Conservation (phyloP, 352 stramenopile species). For the Pythium sp. region DNA sequence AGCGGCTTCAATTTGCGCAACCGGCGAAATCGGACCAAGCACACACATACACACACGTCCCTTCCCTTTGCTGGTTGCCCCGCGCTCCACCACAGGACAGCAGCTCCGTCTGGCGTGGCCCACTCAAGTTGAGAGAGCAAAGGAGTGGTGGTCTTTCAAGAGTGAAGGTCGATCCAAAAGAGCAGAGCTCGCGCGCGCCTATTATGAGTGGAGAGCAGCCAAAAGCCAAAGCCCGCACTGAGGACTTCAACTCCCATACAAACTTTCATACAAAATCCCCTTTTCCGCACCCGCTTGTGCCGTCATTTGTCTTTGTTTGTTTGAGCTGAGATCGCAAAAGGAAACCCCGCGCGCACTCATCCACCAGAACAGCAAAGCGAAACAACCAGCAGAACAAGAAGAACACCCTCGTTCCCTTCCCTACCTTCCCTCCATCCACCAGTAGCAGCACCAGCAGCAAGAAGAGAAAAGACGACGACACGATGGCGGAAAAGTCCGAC, state of each 20-base stretch:
- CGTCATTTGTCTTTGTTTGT: not conserved
- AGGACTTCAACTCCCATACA: conserved; percentile 12
- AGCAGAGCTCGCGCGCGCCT: not conserved
- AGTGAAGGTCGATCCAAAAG: too few species aligned
- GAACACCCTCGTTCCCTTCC: not conserved
- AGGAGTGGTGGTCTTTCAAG: too few species aligned
- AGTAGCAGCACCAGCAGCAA: not conserved
- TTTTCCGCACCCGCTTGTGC: not conserved
- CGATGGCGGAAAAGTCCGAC: conserved; percentile 68
- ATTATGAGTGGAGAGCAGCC: conserved; percentile 12
- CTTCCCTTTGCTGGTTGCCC: not conserved
- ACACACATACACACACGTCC: not conserved
- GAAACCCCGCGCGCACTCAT: conserved; percentile 2
- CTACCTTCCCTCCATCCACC: not conserved
- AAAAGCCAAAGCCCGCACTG: not conserved
- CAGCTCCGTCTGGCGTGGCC: not conserved
- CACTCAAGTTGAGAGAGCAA: not conserved
- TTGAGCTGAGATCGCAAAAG: conserved; percentile 14
- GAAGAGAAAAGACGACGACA: conserved; percentile 1
- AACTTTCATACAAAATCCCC: not conserved
- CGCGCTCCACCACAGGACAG: conserved; percentile 1
- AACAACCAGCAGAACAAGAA: not conserved
- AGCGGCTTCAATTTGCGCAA: conserved; percentile 5
- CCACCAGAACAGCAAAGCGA: not conserved
- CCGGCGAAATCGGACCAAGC: not conserved